Base-by-base conservation (phyloP, 352 stramenopile genomes). In the Phytopythium sindhum region DNA sequence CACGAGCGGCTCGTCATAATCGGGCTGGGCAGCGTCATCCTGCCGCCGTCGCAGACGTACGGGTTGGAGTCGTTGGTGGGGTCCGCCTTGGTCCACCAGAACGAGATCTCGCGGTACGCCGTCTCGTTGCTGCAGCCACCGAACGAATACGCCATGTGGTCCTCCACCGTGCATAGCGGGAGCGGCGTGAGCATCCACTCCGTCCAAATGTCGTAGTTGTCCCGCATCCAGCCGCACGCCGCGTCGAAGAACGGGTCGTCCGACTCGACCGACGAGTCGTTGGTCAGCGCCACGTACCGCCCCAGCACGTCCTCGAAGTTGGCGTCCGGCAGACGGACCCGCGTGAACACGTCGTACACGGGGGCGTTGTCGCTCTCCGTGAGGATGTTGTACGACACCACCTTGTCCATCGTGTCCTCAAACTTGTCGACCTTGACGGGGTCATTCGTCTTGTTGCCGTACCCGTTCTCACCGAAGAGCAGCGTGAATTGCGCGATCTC, bases 221-320 rank as follows among this genome's bases (percentile, higher is more conserved):
- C 35, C 28, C 74, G 73, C 14, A 87, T 59, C 77, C 77, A 90
- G 26, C 66, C 71, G 66, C 77, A 85, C 0, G 73, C 62, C 10
- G 72, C 61, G 4, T 54, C 29, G 41, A 85, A 85, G 24, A 64
- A 62, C 12, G 65, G 58, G n/a, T 65, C 15, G 2, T 41, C 52
- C 8, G 55, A 52, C 19, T 59, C 47, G 7, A 28, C 23, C 2
- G 24, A 21, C 19, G 54, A 53, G 45, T 57, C 24, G 45, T 26
- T 60, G 28, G 72, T 77, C 31, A 86, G 75, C 33, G 77, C 28
- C 0, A 78, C 35, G n/a, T 74, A 66, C 0, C 55, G 39, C 5
- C 79, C n/a, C 35, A 62, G 57, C 6, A 82, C 60, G 9, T 69
- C 64, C 2, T 67, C 67, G 0, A 84, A 6, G 4, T 78, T 47